Evolutionary conservation across 805 yeast species (phyloP).

Genomic region (Cyberlindnera mrakii): DNA sequence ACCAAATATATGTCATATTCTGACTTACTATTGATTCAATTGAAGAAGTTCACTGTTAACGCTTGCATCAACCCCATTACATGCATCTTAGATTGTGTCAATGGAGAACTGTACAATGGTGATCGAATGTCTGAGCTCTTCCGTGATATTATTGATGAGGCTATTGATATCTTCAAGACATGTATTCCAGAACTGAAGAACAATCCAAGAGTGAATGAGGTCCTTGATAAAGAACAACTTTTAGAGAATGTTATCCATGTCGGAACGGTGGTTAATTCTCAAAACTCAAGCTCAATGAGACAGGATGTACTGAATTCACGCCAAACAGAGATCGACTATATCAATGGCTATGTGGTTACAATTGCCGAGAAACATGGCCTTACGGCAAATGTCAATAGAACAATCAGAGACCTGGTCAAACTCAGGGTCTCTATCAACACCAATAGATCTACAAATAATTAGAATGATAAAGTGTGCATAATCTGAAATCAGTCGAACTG

Average conservation of each 20-base stretch:
- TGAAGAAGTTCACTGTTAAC: conserved; percentile 73
- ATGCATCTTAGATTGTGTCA: conserved; percentile 67
- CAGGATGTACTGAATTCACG: conserved; percentile 48
- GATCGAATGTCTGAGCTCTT: conserved; percentile 34
- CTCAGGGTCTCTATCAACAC: conserved; percentile 24
- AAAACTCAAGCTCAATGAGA: conserved; percentile 49
- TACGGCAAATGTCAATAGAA: conserved; percentile 26
- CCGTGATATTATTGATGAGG: conserved; percentile 28
- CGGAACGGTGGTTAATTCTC: conserved; percentile 41
- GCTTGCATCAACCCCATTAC: conserved; percentile 82
- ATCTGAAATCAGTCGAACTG: background rate
- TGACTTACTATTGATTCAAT: conserved; percentile 52
- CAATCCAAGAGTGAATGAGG: conserved; percentile 14
- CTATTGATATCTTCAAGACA: conserved; percentile 25
- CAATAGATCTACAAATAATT: conserved; percentile 3
- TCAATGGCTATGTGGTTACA: conserved; percentile 72
- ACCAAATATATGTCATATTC: conserved; percentile 34
- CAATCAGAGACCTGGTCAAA: conserved; percentile 29
- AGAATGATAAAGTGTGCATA: background rate
- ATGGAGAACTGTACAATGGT: conserved; percentile 64
- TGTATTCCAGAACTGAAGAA: conserved; percentile 26
- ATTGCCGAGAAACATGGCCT: conserved; percentile 43
- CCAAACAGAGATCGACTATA: conserved; percentile 71
- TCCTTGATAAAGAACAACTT: conserved; percentile 28
- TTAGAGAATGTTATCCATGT: conserved; percentile 30